Evolutionary conservation across 2,329 filamentous ascomycete genomes (phyloP).

Genomic region (Xylaria sp.): DNA sequence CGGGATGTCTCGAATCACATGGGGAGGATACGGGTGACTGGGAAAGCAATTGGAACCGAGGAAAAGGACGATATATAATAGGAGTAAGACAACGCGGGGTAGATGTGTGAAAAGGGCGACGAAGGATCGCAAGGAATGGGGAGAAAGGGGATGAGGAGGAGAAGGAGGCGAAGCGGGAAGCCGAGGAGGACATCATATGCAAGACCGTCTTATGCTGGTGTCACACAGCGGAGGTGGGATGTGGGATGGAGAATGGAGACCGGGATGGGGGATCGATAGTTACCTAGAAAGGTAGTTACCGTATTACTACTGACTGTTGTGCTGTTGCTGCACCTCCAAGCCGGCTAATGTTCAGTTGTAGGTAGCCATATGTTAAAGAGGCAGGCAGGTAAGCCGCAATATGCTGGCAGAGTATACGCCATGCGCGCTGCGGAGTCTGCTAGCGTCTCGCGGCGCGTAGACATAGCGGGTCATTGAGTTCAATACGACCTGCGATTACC

Average conservation of each 20-base stretch:
- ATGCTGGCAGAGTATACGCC: not conserved
- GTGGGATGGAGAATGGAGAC: not conserved
- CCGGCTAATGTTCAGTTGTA: conserved; percentile 12
- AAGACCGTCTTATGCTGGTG: not conserved
- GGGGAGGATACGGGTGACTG: conserved; percentile 28
- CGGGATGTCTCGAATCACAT: conserved; percentile 26
- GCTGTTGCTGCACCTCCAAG: not conserved
- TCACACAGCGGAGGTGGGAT: conserved; percentile 15
- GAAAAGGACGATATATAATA: conserved; percentile 9
- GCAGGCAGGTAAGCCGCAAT: not conserved
- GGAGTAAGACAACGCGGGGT: conserved; percentile 21
- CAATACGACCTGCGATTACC: not conserved
- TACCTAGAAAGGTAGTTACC: not conserved
- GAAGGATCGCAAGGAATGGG: conserved; percentile 18
- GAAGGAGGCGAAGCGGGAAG: not conserved
- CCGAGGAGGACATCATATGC: conserved; percentile 25
- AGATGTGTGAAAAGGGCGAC: conserved; percentile 6
- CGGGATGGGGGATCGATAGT: not conserved
- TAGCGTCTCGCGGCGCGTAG: conserved; percentile 8
- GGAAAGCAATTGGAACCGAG: not conserved
- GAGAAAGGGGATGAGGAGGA: conserved; percentile 22
- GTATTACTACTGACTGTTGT: not conserved
- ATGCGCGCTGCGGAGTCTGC: conserved; percentile 2
- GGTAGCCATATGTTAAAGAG: not conserved
- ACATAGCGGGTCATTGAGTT: conserved; percentile 4